Conservation (phyloP, 345 rosid species). For the Gossypium arboreum region DNA sequence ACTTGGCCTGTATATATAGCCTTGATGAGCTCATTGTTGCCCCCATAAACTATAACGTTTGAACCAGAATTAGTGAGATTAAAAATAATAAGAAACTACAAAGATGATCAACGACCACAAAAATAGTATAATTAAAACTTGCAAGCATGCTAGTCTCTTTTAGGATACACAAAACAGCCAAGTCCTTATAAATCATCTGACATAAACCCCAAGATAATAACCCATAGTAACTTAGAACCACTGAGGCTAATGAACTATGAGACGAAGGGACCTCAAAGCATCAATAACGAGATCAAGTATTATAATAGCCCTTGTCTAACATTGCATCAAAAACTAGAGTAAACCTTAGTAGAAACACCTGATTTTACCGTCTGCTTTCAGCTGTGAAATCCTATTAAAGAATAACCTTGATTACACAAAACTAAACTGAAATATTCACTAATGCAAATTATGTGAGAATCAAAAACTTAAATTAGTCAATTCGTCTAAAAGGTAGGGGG, state of each 20-base stretch:
- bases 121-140: background rate
- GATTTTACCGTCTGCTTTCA: background rate
- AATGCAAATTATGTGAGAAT: too few relatives aligned
- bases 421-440: too few relatives aligned
- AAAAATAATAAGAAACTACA: background rate
- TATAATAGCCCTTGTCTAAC: background rate
- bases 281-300: background rate
- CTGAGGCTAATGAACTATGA: background rate
- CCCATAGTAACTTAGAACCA: background rate
- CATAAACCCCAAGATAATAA: constrained; percentile 3
- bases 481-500: too few relatives aligned
- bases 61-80: constrained; percentile 13
- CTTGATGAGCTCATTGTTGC: constrained; percentile 91
- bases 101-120: background rate
- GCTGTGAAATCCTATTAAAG: background rate
- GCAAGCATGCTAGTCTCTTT: background rate
- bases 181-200: too few relatives aligned
- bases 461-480: too few relatives aligned
- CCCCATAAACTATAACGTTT: constrained; percentile 66
- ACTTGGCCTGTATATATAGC: constrained; percentile 64
- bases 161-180: background rate
- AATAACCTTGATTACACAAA: too few relatives aligned
- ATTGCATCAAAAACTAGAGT: constrained; percentile 1
- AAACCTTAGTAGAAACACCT: background rate
- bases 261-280: background rate